Percentiles rank a stretch among this genome's conserved stretches.
Evolutionary conservation across 345 rosid genomes (phyloP).

Genomic region (Citrus unshiu): DNA sequence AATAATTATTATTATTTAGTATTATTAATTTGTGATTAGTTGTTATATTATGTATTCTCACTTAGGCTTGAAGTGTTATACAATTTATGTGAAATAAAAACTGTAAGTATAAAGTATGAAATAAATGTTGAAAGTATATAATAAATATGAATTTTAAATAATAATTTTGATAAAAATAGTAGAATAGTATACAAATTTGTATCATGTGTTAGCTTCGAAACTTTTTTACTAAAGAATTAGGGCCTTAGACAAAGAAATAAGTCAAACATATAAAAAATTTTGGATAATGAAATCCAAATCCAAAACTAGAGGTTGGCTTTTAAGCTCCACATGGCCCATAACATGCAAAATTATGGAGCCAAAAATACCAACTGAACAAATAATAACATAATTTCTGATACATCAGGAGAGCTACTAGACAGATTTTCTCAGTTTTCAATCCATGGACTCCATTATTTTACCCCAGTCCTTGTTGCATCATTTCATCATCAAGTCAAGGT

Average conservation of each 20-base stretch:
- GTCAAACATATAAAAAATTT: background rate
- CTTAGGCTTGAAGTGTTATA: no score
- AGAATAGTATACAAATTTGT: no score
- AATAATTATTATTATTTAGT: no score
- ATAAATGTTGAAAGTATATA: no score
- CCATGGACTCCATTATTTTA: conserved; percentile 42
- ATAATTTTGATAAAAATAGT: no score
- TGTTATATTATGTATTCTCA: background rate
- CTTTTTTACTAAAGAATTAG: no score
- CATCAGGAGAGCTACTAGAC: background rate
- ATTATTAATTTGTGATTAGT: background rate
- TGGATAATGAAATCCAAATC: conserved; percentile 30
- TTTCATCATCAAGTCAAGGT: conserved; percentile 33
- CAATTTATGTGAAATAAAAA: no score
- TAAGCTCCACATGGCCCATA: conserved; percentile 1
- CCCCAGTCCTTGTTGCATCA: conserved; percentile 13
- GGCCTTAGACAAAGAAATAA: no score
- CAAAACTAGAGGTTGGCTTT: conserved; percentile 34
- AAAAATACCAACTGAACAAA: background rate
- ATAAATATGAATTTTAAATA: no score
- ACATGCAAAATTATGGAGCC: conserved; percentile 9
- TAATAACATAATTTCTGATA: background rate
- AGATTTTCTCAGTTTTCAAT: background rate
- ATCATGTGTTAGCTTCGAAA: no score
- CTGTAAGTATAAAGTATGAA: no score